These are phyloP conservation scores for Geotrichum cucujoidarum DNA, from an alignment of 1,139 yeast species.

Conservation along the genomic window DNA sequence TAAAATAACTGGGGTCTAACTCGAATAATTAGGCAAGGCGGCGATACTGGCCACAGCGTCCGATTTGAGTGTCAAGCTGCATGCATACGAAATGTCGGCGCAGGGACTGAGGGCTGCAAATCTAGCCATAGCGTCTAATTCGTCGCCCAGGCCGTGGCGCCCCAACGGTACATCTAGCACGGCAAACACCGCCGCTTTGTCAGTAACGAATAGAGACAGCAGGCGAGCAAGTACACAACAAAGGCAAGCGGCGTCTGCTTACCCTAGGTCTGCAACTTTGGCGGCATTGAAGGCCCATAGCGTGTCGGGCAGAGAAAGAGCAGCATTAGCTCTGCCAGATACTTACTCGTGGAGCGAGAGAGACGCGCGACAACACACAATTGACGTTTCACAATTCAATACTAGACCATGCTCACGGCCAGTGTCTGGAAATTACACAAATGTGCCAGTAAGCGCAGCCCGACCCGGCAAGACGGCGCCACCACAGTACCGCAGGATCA, in stretches of 20 bases:
- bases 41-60: slow-evolving; percentile 37
- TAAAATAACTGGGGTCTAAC: not conserved
- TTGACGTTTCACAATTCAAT: not conserved
- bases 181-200: not conserved
- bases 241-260: not conserved
- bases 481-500: not conserved
- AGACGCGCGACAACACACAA: not conserved
- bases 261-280: slow-evolving; percentile 23
- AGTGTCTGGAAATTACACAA: not conserved
- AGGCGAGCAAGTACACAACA: too few relatives aligned
- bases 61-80: slow-evolving; percentile 35
- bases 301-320: slow-evolving; percentile 35
- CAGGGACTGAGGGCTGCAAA: slow-evolving; percentile 39
- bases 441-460: not conserved
- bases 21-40: slow-evolving; percentile 31
- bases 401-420: not conserved
- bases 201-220: not conserved
- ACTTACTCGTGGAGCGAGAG: slow-evolving; percentile 35
- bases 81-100: slow-evolving; percentile 33
- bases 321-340: slow-evolving; percentile 35
- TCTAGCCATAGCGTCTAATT: slow-evolving; percentile 32
- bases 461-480: not conserved
- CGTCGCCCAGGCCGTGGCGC: slow-evolving; percentile 23
- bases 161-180: not conserved
- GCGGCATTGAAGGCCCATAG: slow-evolving; percentile 33